These are phyloP conservation scores for Salix suchowensis DNA, from an alignment of 345 rosid genomes.

Conservation along the genomic window DNA sequence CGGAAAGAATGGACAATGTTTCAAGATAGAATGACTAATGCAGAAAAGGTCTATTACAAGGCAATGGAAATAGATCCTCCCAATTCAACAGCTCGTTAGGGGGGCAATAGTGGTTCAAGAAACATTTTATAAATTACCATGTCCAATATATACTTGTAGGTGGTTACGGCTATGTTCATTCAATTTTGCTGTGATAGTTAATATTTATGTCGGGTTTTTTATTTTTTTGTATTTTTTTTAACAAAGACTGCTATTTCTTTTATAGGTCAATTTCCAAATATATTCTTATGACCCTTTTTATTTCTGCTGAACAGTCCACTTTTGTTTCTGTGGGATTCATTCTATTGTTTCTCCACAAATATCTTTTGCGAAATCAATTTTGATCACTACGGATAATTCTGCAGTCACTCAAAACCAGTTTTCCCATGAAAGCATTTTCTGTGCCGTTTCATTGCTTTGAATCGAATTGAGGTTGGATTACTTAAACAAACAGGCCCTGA, in stretches of 20 bases:
- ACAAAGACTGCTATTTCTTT: background rate
- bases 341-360: too few relatives aligned
- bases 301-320: too few relatives aligned
- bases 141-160: background rate
- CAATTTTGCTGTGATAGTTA: conserved; percentile 1
- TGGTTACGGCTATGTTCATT: background rate
- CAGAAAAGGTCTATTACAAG: conserved; percentile 59
- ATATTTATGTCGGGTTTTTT: too few relatives aligned
- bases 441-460: background rate
- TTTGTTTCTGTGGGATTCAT: too few relatives aligned
- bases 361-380: too few relatives aligned
- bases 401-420: too few relatives aligned
- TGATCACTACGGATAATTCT: too few relatives aligned
- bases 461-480: background rate
- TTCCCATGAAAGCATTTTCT: too few relatives aligned
- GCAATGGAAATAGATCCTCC: conserved; percentile 30
- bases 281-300: too few relatives aligned
- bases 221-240: background rate
- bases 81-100: conserved; percentile 22
- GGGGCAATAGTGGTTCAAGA: too few relatives aligned
- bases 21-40: conserved; percentile 49
- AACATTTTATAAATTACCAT: background rate
- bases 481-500: too few relatives aligned
- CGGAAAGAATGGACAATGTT: conserved; percentile 79
- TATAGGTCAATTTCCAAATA: too few relatives aligned